These are phyloP conservation scores for Pseudogymnoascus sp. DNA, from an alignment of 2,329 filamentous ascomycete genomes.

Conservation along the genomic window DNA sequence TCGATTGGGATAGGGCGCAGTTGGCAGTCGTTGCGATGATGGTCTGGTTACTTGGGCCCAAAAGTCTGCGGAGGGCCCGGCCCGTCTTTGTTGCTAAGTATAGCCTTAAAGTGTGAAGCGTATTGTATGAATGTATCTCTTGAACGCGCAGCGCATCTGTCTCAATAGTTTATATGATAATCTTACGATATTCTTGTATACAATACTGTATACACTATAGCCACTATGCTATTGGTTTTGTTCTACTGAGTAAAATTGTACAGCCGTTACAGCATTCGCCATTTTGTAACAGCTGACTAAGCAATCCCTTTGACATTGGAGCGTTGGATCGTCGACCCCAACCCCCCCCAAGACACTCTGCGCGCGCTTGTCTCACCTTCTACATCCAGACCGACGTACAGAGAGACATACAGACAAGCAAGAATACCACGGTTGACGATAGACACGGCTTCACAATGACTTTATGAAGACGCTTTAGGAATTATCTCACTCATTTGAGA, in stretches of 20 bases:
- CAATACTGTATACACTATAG: background rate
- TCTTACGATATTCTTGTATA: background rate
- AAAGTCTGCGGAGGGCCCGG: conserved; percentile 7
- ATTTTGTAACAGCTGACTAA: background rate
- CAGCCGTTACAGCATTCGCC: background rate
- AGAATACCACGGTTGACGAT: conserved; percentile 3
- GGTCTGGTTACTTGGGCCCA: background rate
- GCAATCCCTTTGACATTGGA: background rate
- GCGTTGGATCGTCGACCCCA: conserved; percentile 1
- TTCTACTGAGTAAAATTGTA: background rate
- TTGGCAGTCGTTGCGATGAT: background rate
- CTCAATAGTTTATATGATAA: background rate
- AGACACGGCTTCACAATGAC: conserved; percentile 6
- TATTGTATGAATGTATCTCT: background rate
- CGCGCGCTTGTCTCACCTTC: conserved; percentile 7
- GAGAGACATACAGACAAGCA: conserved; percentile 6
- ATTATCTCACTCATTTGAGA: conserved; percentile 4
- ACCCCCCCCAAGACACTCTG: background rate
- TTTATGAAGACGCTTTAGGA: conserved; percentile 7
- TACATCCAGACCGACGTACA: conserved; percentile 6
- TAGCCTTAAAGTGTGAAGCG: background rate
- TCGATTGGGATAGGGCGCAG: background rate
- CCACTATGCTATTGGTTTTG: background rate
- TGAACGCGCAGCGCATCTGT: background rate
- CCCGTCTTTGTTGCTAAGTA: conserved; percentile 7